Evolutionary conservation across 345 rosid genomes (phyloP), one percentile per base, ranked within the genome.

Genomic region (Fremontodendron californicum): DNA sequence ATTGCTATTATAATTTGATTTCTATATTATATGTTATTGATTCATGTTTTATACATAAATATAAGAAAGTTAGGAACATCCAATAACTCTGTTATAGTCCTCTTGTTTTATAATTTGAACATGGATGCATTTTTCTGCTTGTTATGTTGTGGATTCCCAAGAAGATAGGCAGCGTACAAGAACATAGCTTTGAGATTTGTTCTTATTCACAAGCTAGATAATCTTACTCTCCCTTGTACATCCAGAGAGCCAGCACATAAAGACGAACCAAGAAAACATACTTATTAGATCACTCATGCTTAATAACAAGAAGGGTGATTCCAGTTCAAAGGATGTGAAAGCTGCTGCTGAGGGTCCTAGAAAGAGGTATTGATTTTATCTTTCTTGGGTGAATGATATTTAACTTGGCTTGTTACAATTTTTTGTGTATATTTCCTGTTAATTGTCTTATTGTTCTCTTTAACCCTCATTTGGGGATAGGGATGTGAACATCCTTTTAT

Each of bases 201-300:
- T 64, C 25, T 27, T 55, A 51, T 46, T 75, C 60, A 46, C 25
- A 61, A 74, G 46, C 48, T 74, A 11, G 43, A 74, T 49, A 29
- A 73, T 60, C 69, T 81, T 63, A 84, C 72, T 78, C 62, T 75
- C 27, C 42, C 52, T 74, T 81, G 46, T 78, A 71, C 76, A 48
- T 82, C n/a, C 91, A 91, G 98, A 86, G 81, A 86, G 82, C 52
- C 98, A 93, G 80, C 80, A 76, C 75, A 91, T 94, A 85, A 89
- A 86, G 85, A 94, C 98, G 37, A 88, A 93, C 80, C 97, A 88
- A 88, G 89, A 90, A 75, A 94, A 94, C 82, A 94, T 93, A 82
- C 78, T 94, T 72, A 93, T 94, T 74, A 88, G 98, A 83, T 89
- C 98, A 0, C 98, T 95, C 66, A 82, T 85, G 78, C 80, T 93